Evolutionary conservation across 1,284 basidiomycete species (phyloP).

Genomic region (Fomitopsis schrenkii): DNA sequence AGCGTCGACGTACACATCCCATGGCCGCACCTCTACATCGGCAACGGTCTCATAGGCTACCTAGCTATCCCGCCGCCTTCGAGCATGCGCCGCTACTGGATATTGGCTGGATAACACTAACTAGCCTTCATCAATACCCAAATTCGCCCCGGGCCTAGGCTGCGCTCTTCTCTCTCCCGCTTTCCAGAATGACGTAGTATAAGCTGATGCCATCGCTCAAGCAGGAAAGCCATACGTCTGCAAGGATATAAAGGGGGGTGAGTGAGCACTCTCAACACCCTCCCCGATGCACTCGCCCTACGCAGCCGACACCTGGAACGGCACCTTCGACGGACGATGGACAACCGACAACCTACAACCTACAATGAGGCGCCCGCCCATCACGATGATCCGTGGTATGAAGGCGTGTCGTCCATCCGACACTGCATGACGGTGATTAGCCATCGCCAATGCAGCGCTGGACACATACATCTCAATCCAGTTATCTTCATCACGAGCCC

Average conservation of each 20-base stretch:
- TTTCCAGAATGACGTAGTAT: not conserved
- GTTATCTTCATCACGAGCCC: not conserved
- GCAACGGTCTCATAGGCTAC: too few species aligned
- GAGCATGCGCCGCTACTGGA: too few species aligned
- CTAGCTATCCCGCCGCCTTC: too few species aligned
- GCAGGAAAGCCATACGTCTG: not conserved
- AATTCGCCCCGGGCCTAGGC: too few species aligned
- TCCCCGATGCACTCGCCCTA: not conserved
- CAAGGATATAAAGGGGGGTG: not conserved
- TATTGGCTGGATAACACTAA: too few species aligned
- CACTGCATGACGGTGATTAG: not conserved
- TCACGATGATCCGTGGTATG: not conserved
- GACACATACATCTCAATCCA: not conserved
- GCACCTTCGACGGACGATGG: not conserved
- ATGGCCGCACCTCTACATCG: too few species aligned
- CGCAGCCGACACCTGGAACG: not conserved
- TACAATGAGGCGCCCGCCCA: not conserved
- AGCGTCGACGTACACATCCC: too few species aligned
- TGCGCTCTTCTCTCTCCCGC: not conserved
- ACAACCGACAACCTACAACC: too few species aligned
- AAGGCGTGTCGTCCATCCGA: not conserved
- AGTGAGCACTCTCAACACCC: not conserved
- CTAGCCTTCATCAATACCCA: too few species aligned
- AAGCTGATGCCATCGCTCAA: not conserved
- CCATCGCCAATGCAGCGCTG: not conserved